These are phyloP conservation scores for Pseudogymnoascus sp. DNA, from an alignment of 2,329 filamentous ascomycete genomes.

Conservation along the genomic window DNA sequence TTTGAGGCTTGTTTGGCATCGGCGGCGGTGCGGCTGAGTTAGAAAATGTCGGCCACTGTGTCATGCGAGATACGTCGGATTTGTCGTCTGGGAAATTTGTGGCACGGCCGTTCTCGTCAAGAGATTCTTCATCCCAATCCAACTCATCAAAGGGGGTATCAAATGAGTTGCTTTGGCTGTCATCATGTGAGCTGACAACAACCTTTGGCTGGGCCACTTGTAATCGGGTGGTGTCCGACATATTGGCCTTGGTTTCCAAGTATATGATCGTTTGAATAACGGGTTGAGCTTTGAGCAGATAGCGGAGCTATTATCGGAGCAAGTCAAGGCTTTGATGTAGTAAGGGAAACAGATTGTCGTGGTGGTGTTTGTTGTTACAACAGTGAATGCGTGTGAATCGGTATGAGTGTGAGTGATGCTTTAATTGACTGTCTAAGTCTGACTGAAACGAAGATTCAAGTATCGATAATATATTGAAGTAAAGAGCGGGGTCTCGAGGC, in stretches of 20 bases:
- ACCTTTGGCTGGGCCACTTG: background rate
- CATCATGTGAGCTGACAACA: background rate
- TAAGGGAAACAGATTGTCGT: background rate
- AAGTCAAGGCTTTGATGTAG: background rate
- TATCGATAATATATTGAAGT: background rate
- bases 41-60: slow-evolving; percentile 19
- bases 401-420: background rate
- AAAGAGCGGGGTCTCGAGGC: background rate
- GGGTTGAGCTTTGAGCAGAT: background rate
- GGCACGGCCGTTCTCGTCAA: slow-evolving; percentile 17
- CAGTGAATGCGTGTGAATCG: slow-evolving; percentile 2
- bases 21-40: slow-evolving; percentile 15
- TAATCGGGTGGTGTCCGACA: background rate
- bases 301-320: background rate
- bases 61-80: slow-evolving; percentile 9
- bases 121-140: slow-evolving; percentile 18
- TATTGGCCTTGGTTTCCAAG: background rate
- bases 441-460: background rate
- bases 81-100: background rate
- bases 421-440: slow-evolving; percentile 5
- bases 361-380: background rate
- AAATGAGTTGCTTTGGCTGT: slow-evolving; percentile 19
- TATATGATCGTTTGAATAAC: background rate
- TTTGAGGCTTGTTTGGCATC: slow-evolving; percentile 16
- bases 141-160: slow-evolving; percentile 16